These are phyloP conservation scores for Cyathus striatus DNA, from an alignment of 768 basidiomycete genomes.

Conservation along the genomic window DNA sequence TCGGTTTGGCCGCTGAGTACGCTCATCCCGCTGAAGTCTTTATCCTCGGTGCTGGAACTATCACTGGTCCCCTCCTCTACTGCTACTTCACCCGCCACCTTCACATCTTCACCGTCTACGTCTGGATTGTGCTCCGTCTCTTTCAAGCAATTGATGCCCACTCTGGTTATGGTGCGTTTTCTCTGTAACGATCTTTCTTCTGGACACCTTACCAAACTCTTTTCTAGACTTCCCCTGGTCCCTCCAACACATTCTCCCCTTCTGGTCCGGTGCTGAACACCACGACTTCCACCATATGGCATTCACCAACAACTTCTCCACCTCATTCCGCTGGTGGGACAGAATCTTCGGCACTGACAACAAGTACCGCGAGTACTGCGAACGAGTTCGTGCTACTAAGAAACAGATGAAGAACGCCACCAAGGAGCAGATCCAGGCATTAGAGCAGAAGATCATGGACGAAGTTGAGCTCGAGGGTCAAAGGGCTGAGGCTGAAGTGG, in stretches of 20 bases:
- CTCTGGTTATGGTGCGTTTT: slow-evolving; percentile 80
- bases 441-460: slow-evolving; percentile 59
- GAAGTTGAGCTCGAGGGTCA: slow-evolving; percentile 75
- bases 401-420: slow-evolving; percentile 45
- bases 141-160: slow-evolving; percentile 98
- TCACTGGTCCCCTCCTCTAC: slow-evolving; percentile 84
- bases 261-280: slow-evolving; percentile 97
- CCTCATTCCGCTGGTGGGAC: slow-evolving; percentile 94
- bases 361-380: slow-evolving; percentile 82
- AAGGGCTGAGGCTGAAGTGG: slow-evolving; percentile 57
- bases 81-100: slow-evolving; percentile 70
- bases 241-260: slow-evolving; percentile 83
- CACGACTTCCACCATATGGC: slow-evolving; percentile 99
- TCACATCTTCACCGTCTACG: slow-evolving; percentile 89
- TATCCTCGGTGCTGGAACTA: slow-evolving; percentile 89
- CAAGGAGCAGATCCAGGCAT: slow-evolving; percentile 43
- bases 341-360: slow-evolving; percentile 83
- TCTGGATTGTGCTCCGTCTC: slow-evolving; percentile 90
- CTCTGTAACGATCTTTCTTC: neutral
- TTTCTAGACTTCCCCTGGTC: slow-evolving; percentile 93
- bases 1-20: slow-evolving; percentile 96
- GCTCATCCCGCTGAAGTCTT: slow-evolving; percentile 96
- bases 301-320: slow-evolving; percentile 90
- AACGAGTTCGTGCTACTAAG: slow-evolving; percentile 59
- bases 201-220: slow-evolving; percentile 2